These are phyloP conservation scores for Litchi chinensis DNA, from an alignment of 345 rosid species.

Conservation along the genomic window DNA sequence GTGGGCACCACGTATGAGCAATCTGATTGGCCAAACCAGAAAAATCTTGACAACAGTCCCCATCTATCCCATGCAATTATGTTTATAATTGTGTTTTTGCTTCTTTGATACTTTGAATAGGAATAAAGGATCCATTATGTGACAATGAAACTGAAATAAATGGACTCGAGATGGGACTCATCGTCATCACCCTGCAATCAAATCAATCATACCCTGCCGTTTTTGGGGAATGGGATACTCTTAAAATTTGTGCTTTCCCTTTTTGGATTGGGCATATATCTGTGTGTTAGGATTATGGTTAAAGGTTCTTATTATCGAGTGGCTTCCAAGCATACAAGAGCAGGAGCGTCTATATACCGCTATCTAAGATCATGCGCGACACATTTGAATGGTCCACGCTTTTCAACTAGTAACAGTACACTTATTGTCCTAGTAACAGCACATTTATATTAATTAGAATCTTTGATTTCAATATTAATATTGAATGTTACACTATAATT, in stretches of 20 bases:
- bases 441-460: no score
- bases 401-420: no score
- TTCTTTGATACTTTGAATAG: not conserved
- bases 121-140: not conserved
- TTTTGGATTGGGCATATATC: conserved; percentile 23
- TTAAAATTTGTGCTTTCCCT: conserved; percentile 29
- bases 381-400: no score
- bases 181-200: not conserved
- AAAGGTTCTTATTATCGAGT: no score
- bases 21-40: not conserved
- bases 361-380: no score
- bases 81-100: not conserved
- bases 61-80: not conserved
- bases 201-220: conserved; percentile 15
- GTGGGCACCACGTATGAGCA: not conserved
- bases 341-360: no score
- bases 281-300: no score
- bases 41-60: conserved; percentile 11
- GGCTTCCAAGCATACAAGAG: not conserved
- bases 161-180: not conserved
- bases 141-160: not conserved
- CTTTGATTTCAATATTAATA: no score
- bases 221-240: conserved; percentile 28
- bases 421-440: no score
- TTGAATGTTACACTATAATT: no score